Evolutionary conservation across 1,284 basidiomycete genomes (phyloP).

Genomic region (Naganishia cerealis): DNA sequence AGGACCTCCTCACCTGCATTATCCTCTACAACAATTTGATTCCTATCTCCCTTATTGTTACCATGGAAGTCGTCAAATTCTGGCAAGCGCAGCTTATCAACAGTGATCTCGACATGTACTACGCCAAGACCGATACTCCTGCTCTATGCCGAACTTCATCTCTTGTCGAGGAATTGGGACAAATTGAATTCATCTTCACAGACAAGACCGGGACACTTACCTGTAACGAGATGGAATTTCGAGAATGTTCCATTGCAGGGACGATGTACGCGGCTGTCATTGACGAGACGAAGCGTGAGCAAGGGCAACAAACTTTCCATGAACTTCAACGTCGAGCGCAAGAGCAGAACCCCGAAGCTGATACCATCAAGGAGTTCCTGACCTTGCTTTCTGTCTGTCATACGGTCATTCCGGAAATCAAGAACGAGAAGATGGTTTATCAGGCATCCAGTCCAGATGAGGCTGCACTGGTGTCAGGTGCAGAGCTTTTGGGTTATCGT

Average conservation of each 20-base stretch:
- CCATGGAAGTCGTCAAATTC: constrained; percentile 99
- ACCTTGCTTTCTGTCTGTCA: constrained; percentile 92
- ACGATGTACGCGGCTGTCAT: constrained; percentile 84
- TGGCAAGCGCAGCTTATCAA: constrained; percentile 97
- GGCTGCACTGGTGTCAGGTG: constrained; percentile 91
- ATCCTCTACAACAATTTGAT: constrained; percentile 99
- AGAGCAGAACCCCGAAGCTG: constrained; percentile 66
- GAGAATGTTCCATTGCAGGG: constrained; percentile 84
- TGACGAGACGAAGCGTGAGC: constrained; percentile 74
- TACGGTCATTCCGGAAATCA: constrained; percentile 94
- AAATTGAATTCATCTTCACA: constrained; percentile 97
- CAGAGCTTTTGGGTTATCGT: constrained; percentile 85
- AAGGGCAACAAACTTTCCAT: constrained; percentile 56
- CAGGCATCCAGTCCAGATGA: constrained; percentile 99
- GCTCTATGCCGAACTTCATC: constrained; percentile 95
- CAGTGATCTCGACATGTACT: constrained; percentile 94
- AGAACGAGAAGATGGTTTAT: constrained; percentile 77
- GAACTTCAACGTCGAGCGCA: constrained; percentile 43
- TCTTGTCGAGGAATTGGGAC: constrained; percentile 95
- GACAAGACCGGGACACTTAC: constrained; percentile 99
- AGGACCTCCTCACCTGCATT: constrained; percentile 93
- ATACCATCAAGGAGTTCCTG: constrained; percentile 79
- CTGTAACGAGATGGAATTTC: constrained; percentile 98
- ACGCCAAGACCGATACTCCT: constrained; percentile 89
- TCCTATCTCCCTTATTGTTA: constrained; percentile 97